Conservation (phyloP, 345 rosid genomes). For the Turnera subulata region DNA sequence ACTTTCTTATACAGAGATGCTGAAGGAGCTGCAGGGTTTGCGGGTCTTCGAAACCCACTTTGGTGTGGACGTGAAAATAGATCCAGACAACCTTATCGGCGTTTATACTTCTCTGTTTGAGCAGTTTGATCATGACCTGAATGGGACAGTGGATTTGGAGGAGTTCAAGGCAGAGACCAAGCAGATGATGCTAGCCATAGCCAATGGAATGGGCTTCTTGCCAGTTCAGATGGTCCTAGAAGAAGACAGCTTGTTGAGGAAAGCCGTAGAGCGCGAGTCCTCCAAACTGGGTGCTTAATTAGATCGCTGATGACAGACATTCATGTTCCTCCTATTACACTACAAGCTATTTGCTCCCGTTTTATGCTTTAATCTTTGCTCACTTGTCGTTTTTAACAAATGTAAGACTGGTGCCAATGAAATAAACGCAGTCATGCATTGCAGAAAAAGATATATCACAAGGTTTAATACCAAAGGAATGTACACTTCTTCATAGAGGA, state of each 20-base stretch:
- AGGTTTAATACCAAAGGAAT: no score
- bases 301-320: not conserved
- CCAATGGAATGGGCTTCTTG: slow-evolving; percentile 44
- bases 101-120: slow-evolving; percentile 30
- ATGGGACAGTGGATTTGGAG: slow-evolving; percentile 34
- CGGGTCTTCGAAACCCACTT: slow-evolving; percentile 39
- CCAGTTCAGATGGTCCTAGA: slow-evolving; percentile 49
- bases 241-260: slow-evolving; percentile 41
- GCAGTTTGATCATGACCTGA: slow-evolving; percentile 38
- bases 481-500: no score
- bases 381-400: no score
- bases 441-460: no score
- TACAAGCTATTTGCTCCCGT: no score
- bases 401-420: no score
- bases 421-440: no score
- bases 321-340: not conserved
- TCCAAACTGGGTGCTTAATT: slow-evolving; percentile 10
- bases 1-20: slow-evolving; percentile 41
- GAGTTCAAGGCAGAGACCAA: slow-evolving; percentile 47
- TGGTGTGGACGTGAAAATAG: slow-evolving; percentile 29
- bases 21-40: slow-evolving; percentile 39
- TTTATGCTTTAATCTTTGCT: no score
- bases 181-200: slow-evolving; percentile 46
- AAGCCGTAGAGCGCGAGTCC: slow-evolving; percentile 42
- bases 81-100: slow-evolving; percentile 19